phyloP scores from a whole-genome alignment of 2,329 filamentous ascomycete genomes.

The Raffaelea ambrosiae region DNA sequence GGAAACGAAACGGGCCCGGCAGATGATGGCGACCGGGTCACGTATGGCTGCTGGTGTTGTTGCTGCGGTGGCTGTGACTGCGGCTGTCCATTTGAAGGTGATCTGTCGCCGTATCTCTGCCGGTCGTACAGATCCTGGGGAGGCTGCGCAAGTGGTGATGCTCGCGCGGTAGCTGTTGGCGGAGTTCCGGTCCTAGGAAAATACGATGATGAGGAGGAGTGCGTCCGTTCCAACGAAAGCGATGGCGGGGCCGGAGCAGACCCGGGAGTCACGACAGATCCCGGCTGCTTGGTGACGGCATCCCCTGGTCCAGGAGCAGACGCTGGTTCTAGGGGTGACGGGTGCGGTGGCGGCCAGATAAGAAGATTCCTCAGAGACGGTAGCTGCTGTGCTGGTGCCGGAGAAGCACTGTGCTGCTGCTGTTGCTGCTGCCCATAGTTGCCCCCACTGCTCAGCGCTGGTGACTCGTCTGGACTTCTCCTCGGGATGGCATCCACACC shows the following conservation, averaged over 20 bases:
- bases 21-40: too few relatives aligned
- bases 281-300: too few relatives aligned
- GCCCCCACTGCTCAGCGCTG: too few relatives aligned
- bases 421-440: slow-evolving; percentile 9
- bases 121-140: slow-evolving; percentile 13
- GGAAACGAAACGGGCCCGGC: too few relatives aligned
- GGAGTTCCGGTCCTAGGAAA: slow-evolving; percentile 20
- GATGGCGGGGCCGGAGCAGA: neutral
- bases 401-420: slow-evolving; percentile 17
- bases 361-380: slow-evolving; percentile 48
- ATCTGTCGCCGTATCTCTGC: slow-evolving; percentile 16
- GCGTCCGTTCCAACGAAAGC: slow-evolving; percentile 24
- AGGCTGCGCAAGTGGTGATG: slow-evolving; percentile 19
- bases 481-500: neutral
- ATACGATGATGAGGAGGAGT: slow-evolving; percentile 34
- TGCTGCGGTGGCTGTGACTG: neutral
- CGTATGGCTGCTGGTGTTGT: neutral
- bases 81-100: neutral
- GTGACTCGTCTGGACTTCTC: slow-evolving; percentile 4
- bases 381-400: slow-evolving; percentile 33
- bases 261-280: neutral
- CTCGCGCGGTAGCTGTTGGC: neutral
- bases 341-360: slow-evolving; percentile 33
- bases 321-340: neutral
- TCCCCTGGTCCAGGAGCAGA: too few relatives aligned